Conservation (phyloP, 2,329 filamentous ascomycete species). For the Coniochaeta prunicola region DNA sequence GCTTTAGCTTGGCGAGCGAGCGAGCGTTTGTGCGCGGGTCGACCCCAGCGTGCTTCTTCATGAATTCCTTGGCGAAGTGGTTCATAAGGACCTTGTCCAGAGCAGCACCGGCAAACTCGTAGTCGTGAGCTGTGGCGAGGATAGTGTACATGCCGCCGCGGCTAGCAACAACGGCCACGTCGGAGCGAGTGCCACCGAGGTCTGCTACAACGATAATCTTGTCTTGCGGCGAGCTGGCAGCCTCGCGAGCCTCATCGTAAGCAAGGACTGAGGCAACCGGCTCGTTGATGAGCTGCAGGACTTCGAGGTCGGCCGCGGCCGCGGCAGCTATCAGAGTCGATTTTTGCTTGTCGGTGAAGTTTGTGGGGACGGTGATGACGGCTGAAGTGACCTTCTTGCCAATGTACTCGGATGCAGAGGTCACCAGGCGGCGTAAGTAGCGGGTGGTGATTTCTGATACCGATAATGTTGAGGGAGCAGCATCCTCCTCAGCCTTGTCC, state of each 20-base stretch:
- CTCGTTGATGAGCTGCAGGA: slow-evolving; percentile 89
- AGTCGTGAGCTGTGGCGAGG: slow-evolving; percentile 89
- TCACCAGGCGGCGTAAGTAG: slow-evolving; percentile 73
- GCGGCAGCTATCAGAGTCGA: slow-evolving; percentile 72
- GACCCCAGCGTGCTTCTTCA: slow-evolving; percentile 82
- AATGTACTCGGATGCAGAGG: slow-evolving; percentile 83
- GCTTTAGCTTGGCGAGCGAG: slow-evolving; percentile 83
- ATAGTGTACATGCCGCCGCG: slow-evolving; percentile 95
- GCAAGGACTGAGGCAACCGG: slow-evolving; percentile 83
- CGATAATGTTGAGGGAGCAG: slow-evolving; percentile 56
- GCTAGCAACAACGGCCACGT: slow-evolving; percentile 84
- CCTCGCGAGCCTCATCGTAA: slow-evolving; percentile 80
- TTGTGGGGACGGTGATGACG: slow-evolving; percentile 88
- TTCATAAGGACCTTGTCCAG: slow-evolving; percentile 90
- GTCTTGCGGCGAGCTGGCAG: slow-evolving; percentile 55
- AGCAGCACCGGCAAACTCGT: slow-evolving; percentile 79
- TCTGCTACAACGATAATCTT: slow-evolving; percentile 91
- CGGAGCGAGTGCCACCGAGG: slow-evolving; percentile 84
- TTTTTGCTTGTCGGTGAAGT: slow-evolving; percentile 84
- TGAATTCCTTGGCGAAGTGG: slow-evolving; percentile 97
- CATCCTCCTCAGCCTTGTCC: slow-evolving; percentile 61
- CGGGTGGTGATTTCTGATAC: slow-evolving; percentile 79
- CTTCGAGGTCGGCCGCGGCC: slow-evolving; percentile 73
- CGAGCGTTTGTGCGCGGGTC: slow-evolving; percentile 74
- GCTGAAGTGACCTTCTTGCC: slow-evolving; percentile 93